phyloP scores from a whole-genome alignment of 768 basidiomycete genomes.

The Agaricus sinodeliciosus region DNA sequence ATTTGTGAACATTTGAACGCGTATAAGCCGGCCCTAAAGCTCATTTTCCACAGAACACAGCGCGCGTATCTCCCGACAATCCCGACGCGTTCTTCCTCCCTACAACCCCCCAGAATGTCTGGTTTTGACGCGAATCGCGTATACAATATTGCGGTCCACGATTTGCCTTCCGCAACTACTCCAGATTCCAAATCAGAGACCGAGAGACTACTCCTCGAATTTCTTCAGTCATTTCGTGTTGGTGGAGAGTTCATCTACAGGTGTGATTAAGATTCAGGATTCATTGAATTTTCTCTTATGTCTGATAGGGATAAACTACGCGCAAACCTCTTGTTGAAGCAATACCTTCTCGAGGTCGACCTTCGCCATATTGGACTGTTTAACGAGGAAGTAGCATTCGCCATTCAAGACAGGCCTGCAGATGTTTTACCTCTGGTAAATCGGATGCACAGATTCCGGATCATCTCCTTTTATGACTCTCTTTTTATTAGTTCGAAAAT shows the following conservation, averaged over 20 bases:
- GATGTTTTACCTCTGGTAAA: conserved; percentile 84
- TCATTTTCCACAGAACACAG: conserved; percentile 17
- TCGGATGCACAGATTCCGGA: neutral
- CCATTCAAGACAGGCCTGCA: conserved; percentile 82
- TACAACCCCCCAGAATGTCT: conserved; percentile 48
- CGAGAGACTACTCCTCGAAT: conserved; percentile 76
- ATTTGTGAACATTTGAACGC: conserved; percentile 16
- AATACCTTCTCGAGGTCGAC: conserved; percentile 83
- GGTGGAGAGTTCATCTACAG: conserved; percentile 91
- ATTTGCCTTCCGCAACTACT: conserved; percentile 43
- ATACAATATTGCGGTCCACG: conserved; percentile 76
- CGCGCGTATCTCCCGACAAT: conserved; percentile 7
- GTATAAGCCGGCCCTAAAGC: conserved; percentile 29
- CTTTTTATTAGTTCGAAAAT: conserved; percentile 69
- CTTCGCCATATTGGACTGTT: conserved; percentile 72
- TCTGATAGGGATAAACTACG: conserved; percentile 71
- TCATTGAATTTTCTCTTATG: conserved; percentile 15
- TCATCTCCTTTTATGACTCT: neutral
- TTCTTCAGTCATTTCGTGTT: conserved; percentile 82
- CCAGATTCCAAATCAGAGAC: conserved; percentile 76
- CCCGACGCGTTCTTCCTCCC: conserved; percentile 7
- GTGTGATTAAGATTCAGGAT: conserved; percentile 30
- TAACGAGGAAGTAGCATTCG: conserved; percentile 91
- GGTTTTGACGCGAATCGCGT: conserved; percentile 82
- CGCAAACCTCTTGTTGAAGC: conserved; percentile 83